Conservation (phyloP, 1,284 basidiomycete species). For the Apiotrichum akiyoshidainum region DNA sequence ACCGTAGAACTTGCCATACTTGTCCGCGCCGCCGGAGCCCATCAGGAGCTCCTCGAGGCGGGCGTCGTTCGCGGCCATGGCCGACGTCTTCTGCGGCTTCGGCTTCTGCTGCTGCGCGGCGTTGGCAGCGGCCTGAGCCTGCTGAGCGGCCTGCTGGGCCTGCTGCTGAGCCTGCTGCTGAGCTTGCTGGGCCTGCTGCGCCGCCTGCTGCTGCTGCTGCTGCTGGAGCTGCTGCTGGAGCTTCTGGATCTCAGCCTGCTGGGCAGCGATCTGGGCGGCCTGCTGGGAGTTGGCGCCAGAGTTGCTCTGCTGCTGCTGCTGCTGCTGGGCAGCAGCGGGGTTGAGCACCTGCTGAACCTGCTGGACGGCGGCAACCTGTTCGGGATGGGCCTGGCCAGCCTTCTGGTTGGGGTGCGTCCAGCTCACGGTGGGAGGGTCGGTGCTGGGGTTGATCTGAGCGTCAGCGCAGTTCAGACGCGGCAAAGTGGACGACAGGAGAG, state of each 20-base stretch:
- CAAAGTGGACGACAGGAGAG: background rate
- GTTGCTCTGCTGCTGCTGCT: background rate
- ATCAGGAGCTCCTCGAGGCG: conserved; percentile 7
- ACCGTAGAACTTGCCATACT: conserved; percentile 4
- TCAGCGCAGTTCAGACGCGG: background rate
- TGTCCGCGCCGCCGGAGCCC: background rate
- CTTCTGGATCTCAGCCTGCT: background rate
- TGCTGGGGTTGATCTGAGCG: conserved; percentile 31
- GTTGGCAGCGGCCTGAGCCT: background rate
- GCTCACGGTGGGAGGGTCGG: conserved; percentile 34
- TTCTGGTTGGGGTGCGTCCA: conserved; percentile 36
- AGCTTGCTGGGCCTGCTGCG: background rate
- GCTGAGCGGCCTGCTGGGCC: background rate
- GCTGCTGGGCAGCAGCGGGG: background rate
- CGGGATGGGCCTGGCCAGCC: conserved; percentile 35
- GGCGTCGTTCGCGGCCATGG: conserved; percentile 1
- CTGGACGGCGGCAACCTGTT: conserved; percentile 25
- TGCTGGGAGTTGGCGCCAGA: background rate
- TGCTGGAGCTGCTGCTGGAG: background rate
- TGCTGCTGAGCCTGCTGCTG: background rate
- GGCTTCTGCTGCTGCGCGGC: background rate
- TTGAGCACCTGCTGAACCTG: background rate
- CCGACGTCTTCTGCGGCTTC: background rate
- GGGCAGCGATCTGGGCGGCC: background rate
- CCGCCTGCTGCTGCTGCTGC: background rate